Base-by-base conservation (phyloP, 2,329 filamentous ascomycete genomes). In the Tothia fuscella region DNA sequence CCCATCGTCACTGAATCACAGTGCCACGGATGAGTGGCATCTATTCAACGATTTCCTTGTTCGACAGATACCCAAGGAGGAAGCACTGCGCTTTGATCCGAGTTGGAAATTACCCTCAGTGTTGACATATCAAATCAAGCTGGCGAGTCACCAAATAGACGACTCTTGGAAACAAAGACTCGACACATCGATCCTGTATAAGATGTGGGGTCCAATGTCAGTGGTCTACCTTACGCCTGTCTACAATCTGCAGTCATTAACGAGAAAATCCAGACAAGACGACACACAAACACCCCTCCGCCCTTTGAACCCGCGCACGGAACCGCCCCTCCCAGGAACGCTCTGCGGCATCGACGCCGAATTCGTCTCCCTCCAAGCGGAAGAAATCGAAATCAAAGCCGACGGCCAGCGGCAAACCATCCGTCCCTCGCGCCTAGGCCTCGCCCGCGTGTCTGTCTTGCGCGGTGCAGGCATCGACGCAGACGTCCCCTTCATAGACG, bases 1-100 rank as follows among this genome's bases (percentile, higher is more conserved):
- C 10, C 77, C 85, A 39, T 76, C 82, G 0, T 75, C 77, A 42
- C 66, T 70, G 0, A 67, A 73, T 31, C 58, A 72, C 1, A 70
- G 76, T 1, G 66, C 65, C 3, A 71, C 77, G 48, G 80, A 76
- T 53, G 80, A 81, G 51, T 98, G 93, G 93, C 86, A 96, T 61
- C 64, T 98, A 1, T 95, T 98, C 66, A 98, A 98, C 52, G 91
- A 98, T 61, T 98, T 98, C 54, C 64, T 94, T 26, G 93, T 98
- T 17, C 77, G 83, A 10, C 78, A 81, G 7, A 76, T 94, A 13
- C 76, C 80, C 24, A 73, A 76, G 21, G 80, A 87, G 47, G 89
- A 98, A 56, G 93, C 89, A 0, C 67, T 96, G 14, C 78, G 81
- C 19, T 98, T 96, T 60, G 88, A 89, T 47, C 77, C 86, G 3